phyloP scores from a whole-genome alignment of 2,329 filamentous ascomycete genomes.

The Samsoniella hepiali region DNA sequence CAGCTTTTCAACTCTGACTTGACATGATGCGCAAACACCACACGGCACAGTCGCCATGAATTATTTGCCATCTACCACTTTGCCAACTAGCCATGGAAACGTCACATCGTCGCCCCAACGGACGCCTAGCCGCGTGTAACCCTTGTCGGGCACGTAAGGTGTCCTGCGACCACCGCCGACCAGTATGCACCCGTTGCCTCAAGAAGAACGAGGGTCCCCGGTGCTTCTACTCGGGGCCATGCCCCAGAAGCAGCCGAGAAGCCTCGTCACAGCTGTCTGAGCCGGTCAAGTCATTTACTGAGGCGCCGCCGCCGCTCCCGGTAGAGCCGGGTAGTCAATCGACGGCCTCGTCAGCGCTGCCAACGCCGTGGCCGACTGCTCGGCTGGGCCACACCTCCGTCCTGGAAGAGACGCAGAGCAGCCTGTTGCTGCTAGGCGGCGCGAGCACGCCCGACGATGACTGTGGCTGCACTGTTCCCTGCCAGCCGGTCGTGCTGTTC shows the following conservation, averaged over 20 bases:
- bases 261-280: background rate
- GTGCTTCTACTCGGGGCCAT: constrained; percentile 32
- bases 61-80: no score
- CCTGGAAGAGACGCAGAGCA: constrained; percentile 12
- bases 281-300: background rate
- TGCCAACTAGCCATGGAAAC: constrained; percentile 1
- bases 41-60: background rate
- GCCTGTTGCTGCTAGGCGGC: background rate
- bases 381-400: constrained; percentile 11
- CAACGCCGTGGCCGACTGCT: background rate
- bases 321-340: background rate
- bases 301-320: background rate
- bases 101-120: constrained; percentile 28
- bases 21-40: background rate
- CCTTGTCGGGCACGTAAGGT: constrained; percentile 40
- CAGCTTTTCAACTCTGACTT: background rate
- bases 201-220: constrained; percentile 31
- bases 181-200: constrained; percentile 36
- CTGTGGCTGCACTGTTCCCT: background rate
- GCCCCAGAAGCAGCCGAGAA: background rate
- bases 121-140: constrained; percentile 27
- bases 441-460: background rate
- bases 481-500: background rate
- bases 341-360: background rate
- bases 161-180: constrained; percentile 38